Conservation (phyloP, 306 rosid species). For the Carpinus fangiana region DNA sequence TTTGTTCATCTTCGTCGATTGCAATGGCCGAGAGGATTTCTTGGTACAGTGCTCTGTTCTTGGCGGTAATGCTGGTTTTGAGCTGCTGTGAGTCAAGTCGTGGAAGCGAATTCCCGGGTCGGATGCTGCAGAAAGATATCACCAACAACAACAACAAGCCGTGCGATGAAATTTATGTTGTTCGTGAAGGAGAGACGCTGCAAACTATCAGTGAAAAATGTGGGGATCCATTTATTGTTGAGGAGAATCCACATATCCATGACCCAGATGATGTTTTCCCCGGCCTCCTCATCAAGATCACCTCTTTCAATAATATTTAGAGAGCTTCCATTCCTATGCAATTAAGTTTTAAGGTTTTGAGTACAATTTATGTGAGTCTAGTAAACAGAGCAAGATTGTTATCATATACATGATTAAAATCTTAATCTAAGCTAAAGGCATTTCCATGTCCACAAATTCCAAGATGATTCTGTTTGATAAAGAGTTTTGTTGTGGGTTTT, state of each 20-base stretch:
- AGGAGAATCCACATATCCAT: constrained; percentile 80
- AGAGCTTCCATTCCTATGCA: too few relatives aligned
- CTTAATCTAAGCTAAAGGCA: too few relatives aligned
- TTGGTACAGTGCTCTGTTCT: constrained; percentile 36
- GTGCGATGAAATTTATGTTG: constrained; percentile 84
- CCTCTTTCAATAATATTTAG: constrained; percentile 42
- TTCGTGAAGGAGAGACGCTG: constrained; percentile 78
- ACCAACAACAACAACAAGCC: constrained; percentile 20
- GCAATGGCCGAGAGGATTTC: constrained; percentile 35
- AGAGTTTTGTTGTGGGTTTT: too few relatives aligned
- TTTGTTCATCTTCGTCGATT: constrained; percentile 10
- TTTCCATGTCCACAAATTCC: too few relatives aligned
- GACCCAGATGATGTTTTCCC: constrained; percentile 86
- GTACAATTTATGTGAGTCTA: too few relatives aligned
- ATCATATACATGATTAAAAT: too few relatives aligned
- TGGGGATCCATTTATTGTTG: constrained; percentile 74
- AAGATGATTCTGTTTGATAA: too few relatives aligned
- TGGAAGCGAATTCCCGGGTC: constrained; percentile 23
- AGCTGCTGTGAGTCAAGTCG: constrained; percentile 45
- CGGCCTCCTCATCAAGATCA: constrained; percentile 77
- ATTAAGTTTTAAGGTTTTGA: too few relatives aligned
- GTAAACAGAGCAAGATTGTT: too few relatives aligned
- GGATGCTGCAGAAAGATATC: constrained; percentile 20
- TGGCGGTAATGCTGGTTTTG: constrained; percentile 32
- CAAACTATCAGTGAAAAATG: constrained; percentile 78